Conservation (phyloP, 768 basidiomycete genomes). For the Amanita rimosa region DNA sequence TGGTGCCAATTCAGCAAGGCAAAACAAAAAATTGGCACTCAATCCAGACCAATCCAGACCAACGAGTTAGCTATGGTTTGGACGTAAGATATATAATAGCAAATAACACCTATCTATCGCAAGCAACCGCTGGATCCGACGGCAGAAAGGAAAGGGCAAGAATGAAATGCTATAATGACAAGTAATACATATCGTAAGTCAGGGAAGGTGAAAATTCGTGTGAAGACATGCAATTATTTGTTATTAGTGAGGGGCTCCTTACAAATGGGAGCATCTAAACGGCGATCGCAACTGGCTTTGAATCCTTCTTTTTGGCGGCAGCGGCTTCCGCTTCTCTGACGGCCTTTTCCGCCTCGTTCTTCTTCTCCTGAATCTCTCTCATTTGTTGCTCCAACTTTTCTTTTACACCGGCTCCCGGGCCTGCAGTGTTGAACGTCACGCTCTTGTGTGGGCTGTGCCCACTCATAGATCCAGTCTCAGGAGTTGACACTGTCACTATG, state of each 20-base stretch:
- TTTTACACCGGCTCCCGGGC: slow-evolving; percentile 28
- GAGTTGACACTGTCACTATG: slow-evolving; percentile 47
- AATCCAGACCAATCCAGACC: background rate
- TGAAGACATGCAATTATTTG: background rate
- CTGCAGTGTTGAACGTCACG: slow-evolving; percentile 54
- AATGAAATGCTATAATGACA: slow-evolving; percentile 14
- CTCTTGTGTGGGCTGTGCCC: slow-evolving; percentile 57
- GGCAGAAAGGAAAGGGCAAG: background rate
- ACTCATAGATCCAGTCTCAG: slow-evolving; percentile 58
- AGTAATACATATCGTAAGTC: slow-evolving; percentile 13
- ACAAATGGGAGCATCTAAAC: slow-evolving; percentile 16
- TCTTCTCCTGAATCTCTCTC: slow-evolving; percentile 58
- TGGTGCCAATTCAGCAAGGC: background rate
- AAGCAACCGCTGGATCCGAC: background rate
- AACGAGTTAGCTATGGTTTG: background rate
- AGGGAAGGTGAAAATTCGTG: background rate
- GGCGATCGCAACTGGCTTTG: slow-evolving; percentile 36
- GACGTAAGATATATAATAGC: slow-evolving; percentile 4
- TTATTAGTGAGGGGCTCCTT: background rate
- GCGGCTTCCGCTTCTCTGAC: slow-evolving; percentile 54
- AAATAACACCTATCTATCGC: slow-evolving; percentile 4
- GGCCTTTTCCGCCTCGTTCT: slow-evolving; percentile 49
- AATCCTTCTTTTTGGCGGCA: slow-evolving; percentile 48
- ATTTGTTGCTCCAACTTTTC: slow-evolving; percentile 33
- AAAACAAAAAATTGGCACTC: background rate